Conservation (phyloP, 345 rosid genomes). For the Excoecaria agallocha region DNA sequence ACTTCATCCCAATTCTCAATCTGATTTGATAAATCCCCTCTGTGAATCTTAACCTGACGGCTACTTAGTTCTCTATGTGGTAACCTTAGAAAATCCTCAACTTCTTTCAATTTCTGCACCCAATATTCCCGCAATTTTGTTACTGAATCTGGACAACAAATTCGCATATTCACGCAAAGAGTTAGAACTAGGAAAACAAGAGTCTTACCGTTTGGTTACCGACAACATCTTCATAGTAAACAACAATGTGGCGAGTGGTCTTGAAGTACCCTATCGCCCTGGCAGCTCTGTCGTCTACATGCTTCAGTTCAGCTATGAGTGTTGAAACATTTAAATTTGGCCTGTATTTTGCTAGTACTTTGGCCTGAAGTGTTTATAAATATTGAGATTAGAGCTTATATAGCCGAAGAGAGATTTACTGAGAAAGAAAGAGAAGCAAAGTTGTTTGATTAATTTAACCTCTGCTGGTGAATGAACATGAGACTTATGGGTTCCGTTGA, state of each 20-base stretch:
- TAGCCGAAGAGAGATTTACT: neutral
- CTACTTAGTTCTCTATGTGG: conserved; percentile 34
- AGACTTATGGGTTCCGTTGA: conserved; percentile 41
- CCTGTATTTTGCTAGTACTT: conserved; percentile 38
- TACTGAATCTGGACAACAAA: too few species aligned
- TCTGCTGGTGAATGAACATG: conserved; percentile 35
- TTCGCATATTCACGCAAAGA: neutral
- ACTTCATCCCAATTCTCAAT: conserved; percentile 33
- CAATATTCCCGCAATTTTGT: neutral
- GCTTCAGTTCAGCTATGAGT: conserved; percentile 34
- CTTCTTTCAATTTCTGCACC: conserved; percentile 34
- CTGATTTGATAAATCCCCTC: conserved; percentile 21
- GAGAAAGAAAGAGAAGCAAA: neutral
- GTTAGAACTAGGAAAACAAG: neutral
- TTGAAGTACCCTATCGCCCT: conserved; percentile 37
- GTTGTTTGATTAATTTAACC: conserved; percentile 11
- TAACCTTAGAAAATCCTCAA: conserved; percentile 35
- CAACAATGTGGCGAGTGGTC: conserved; percentile 34
- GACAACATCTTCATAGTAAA: conserved; percentile 41
- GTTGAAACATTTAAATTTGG: conserved; percentile 32
- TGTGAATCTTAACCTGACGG: conserved; percentile 41
- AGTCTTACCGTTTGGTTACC: conserved; percentile 28
- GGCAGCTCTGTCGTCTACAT: conserved; percentile 25
- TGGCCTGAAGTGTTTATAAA: conserved; percentile 28
- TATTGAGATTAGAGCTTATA: neutral